These are phyloP conservation scores for Trichophyton benhamiae DNA, from an alignment of 2,329 filamentous ascomycete genomes.

Conservation along the genomic window DNA sequence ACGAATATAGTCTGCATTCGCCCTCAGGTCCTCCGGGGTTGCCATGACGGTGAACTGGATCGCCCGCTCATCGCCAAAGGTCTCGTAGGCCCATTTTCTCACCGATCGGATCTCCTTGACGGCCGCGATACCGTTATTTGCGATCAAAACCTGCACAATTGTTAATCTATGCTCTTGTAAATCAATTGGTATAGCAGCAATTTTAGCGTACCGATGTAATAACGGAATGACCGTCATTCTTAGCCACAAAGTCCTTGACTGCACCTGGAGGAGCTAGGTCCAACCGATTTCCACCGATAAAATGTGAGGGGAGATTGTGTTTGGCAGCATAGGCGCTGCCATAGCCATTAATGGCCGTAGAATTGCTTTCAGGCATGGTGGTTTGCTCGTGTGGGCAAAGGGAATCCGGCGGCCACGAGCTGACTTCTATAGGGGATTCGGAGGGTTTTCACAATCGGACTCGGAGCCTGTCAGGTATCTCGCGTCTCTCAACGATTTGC, in stretches of 20 bases:
- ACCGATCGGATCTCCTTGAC: constrained; percentile 99
- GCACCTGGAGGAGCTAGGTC: constrained; percentile 68
- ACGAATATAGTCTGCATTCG: constrained; percentile 97
- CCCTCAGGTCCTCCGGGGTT: constrained; percentile 90
- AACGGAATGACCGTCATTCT: constrained; percentile 86
- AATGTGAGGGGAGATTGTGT: constrained; percentile 77
- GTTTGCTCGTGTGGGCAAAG: constrained; percentile 6
- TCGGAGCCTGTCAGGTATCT: background rate
- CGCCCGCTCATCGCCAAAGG: constrained; percentile 92
- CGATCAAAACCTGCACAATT: constrained; percentile 69
- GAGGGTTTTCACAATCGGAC: constrained; percentile 3
- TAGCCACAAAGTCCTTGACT: constrained; percentile 91
- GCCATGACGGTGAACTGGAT: constrained; percentile 99
- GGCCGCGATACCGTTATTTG: constrained; percentile 98
- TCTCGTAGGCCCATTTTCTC: constrained; percentile 99
- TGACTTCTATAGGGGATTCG: background rate
- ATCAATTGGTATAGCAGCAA: background rate
- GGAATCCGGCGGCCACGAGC: constrained; percentile 4
- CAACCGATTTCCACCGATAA: constrained; percentile 88
- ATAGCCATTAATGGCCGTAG: constrained; percentile 37
- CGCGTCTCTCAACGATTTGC: background rate
- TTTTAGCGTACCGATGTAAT: constrained; percentile 73
- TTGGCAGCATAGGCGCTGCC: constrained; percentile 62
- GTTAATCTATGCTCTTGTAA: background rate
- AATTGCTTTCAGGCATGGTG: constrained; percentile 32